Conservation (phyloP, 805 yeast species). For the Cyberlindnera meyerae region DNA sequence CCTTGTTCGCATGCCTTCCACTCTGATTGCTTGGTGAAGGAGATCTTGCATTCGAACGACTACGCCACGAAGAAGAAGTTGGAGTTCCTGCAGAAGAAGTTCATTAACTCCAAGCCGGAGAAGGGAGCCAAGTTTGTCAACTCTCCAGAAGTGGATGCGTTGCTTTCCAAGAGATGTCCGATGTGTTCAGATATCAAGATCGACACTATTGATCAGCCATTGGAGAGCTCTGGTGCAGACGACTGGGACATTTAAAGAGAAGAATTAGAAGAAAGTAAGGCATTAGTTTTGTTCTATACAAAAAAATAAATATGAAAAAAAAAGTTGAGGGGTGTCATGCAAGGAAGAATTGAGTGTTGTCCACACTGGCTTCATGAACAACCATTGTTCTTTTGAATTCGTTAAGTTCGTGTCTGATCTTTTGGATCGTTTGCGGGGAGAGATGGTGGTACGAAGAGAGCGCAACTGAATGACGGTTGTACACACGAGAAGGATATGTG, state of each 20-base stretch:
- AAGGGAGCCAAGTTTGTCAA: slow-evolving; percentile 26
- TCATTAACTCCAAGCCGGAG: slow-evolving; percentile 23
- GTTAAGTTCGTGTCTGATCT: slow-evolving; percentile 62
- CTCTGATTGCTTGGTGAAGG: slow-evolving; percentile 74
- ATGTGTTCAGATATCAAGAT: slow-evolving; percentile 74
- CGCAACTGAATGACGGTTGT: slow-evolving; percentile 49
- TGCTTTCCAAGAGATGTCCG: slow-evolving; percentile 62
- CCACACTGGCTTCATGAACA: slow-evolving; percentile 57
- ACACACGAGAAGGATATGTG: slow-evolving; percentile 46
- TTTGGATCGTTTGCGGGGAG: slow-evolving; percentile 46
- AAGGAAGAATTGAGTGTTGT: slow-evolving; percentile 62
- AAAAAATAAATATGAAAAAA: background rate
- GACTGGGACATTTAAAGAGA: slow-evolving; percentile 39
- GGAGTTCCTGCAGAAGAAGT: slow-evolving; percentile 41
- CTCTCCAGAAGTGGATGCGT: slow-evolving; percentile 48
- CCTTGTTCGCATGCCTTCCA: slow-evolving; percentile 92
- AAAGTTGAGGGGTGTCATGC: slow-evolving; percentile 16
- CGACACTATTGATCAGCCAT: slow-evolving; percentile 60
- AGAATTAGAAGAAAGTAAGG: background rate
- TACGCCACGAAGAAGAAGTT: slow-evolving; percentile 60
- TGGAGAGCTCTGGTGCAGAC: slow-evolving; percentile 38
- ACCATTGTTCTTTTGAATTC: slow-evolving; percentile 63
- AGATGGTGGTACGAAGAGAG: slow-evolving; percentile 34
- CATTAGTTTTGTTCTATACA: background rate
- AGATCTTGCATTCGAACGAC: slow-evolving; percentile 57